These are phyloP conservation scores for Diaporthe ilicicola DNA, from an alignment of 2,329 filamentous ascomycete genomes.

Conservation along the genomic window DNA sequence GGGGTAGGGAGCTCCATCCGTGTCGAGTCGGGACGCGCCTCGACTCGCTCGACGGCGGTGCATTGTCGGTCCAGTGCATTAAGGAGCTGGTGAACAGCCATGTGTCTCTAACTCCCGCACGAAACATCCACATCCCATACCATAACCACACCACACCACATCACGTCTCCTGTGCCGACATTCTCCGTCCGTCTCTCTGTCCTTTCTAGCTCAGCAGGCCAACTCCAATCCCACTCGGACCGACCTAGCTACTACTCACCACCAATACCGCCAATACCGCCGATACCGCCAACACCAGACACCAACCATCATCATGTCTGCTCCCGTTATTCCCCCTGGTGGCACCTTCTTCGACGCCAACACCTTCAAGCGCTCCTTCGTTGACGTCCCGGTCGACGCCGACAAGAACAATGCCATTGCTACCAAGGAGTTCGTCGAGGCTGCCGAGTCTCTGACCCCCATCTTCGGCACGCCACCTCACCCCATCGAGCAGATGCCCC, in stretches of 20 bases:
- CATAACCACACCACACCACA: slow-evolving; percentile 8
- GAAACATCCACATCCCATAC: not conserved
- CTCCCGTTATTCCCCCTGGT: slow-evolving; percentile 64
- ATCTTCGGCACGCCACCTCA: slow-evolving; percentile 75
- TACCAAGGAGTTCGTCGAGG: slow-evolving; percentile 90
- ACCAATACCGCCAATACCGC: slow-evolving; percentile 16
- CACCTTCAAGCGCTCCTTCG: slow-evolving; percentile 83
- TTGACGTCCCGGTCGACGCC: slow-evolving; percentile 79
- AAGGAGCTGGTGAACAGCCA: slow-evolving; percentile 6
- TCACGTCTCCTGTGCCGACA: not conserved
- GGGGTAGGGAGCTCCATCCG: not conserved
- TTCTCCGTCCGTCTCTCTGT: not conserved
- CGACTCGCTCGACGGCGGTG: not conserved
- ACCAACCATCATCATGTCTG: slow-evolving; percentile 56
- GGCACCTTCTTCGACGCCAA: slow-evolving; percentile 79
- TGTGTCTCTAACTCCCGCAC: slow-evolving; percentile 23
- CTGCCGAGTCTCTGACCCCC: slow-evolving; percentile 83
- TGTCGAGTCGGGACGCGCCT: slow-evolving; percentile 7
- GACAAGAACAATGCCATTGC: slow-evolving; percentile 79
- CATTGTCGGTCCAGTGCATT: not conserved
- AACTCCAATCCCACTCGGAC: not conserved
- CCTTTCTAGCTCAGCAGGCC: not conserved
- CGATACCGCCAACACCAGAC: not conserved
- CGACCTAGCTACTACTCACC: not conserved
- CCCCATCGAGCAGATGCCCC: not conserved